A percentile compares a stretch with the other conserved stretches of the same genome.
These are phyloP conservation scores for Penicillium verrucosum DNA, from an alignment of 2,329 filamentous ascomycete species.

Conservation along the genomic window DNA sequence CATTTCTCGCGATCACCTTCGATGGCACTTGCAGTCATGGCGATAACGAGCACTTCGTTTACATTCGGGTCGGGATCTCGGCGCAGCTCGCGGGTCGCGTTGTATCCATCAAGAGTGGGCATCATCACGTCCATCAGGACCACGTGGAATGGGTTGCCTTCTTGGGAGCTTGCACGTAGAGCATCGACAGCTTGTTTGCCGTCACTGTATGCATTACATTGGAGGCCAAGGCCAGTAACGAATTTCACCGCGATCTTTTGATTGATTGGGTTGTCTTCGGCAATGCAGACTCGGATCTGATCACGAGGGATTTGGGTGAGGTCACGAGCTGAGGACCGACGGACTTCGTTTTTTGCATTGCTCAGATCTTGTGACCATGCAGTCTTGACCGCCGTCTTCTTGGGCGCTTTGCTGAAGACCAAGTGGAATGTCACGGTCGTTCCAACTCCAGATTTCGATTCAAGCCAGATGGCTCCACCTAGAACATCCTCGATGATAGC, in stretches of 20 bases:
- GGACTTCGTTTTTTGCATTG: conserved; percentile 41
- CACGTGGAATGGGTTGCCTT: conserved; percentile 78
- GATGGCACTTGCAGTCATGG: conserved; percentile 95
- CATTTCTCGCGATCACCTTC: conserved; percentile 94
- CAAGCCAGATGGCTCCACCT: conserved; percentile 77
- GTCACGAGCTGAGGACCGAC: conserved; percentile 55
- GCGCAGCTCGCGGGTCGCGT: conserved; percentile 80
- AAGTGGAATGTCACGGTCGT: conserved; percentile 74
- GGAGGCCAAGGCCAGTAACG: conserved; percentile 78
- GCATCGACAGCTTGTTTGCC: conserved; percentile 85
- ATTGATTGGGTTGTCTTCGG: conserved; percentile 93
- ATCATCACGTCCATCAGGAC: conserved; percentile 97
- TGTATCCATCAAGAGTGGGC: conserved; percentile 89
- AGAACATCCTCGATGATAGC: conserved; percentile 90
- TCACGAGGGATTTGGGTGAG: conserved; percentile 71
- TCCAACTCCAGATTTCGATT: conserved; percentile 64
- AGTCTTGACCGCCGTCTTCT: conserved; percentile 54
- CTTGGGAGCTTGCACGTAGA: conserved; percentile 66
- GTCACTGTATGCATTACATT: conserved; percentile 85
- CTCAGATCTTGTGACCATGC: conserved; percentile 52
- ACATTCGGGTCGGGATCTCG: conserved; percentile 73
- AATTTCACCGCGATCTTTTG: conserved; percentile 92
- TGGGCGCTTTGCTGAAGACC: conserved; percentile 76
- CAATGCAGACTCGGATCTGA: conserved; percentile 82
- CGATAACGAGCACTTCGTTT: conserved; percentile 82